Base-by-base conservation (phyloP, 164 flowering plant genomes). In the Nymphaea thermarum region DNA sequence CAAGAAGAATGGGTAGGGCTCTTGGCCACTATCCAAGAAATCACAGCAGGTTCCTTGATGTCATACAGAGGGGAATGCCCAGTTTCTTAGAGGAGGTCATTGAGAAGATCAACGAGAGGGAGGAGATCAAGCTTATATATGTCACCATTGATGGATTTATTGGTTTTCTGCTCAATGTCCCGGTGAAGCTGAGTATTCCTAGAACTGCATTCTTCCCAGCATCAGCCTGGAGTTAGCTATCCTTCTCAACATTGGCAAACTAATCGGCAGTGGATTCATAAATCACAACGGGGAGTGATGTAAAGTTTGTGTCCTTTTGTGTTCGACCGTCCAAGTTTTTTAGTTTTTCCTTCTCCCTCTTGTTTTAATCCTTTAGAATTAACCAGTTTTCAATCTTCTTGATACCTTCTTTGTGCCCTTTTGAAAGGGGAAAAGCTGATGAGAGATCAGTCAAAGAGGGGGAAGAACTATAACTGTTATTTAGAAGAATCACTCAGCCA, bases 121-220 rank as follows among this genome's bases (percentile, higher is more conserved):
- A 43, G 3, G 44, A 41, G 15, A 67, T 42, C 12, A 59, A 67
- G 60, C 16, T 72, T 42, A 60, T 66, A 4, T 75, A 60, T 42
- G 65, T 71, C 36, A 60, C 71, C 4, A 75, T 70, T 41, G 75
- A 75, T 63, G 44, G 0, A 3, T 8, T 43, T 14, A 47, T 63
- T 51, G 69, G 60, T 3, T 68, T 68, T 66, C 74, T 60, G 0
- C 3, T 75, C 2, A 64, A 68, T 3, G 67, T 75, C 2, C 69
- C 72, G 3, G 16, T 43, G 47, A 71, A 66, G 74, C 43, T 71
- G 67, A 74, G 74, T 8, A 68, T 75, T 6, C 44, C 47, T 12
- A 3, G 42, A 4, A 72, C 68, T 0, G 74, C 63, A 43, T 68
- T 75, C 10, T 71, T 25, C 62, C 63, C 74, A 0, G 44, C 70